Conservation (phyloP, 768 basidiomycete species). For the Tephrocybe sp. region DNA sequence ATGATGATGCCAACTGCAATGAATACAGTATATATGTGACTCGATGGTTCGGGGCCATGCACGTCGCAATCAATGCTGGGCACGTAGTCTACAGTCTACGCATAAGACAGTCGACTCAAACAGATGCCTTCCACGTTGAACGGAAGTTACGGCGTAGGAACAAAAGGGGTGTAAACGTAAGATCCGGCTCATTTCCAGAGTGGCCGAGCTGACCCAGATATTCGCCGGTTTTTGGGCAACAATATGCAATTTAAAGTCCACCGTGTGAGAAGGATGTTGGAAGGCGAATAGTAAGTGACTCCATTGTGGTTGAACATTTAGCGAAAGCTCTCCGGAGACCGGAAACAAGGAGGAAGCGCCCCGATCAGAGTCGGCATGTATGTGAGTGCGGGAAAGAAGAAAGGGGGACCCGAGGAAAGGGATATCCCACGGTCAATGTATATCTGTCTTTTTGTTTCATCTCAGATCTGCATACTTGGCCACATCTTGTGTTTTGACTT, state of each 20-base stretch:
- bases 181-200: slow-evolving; percentile 11
- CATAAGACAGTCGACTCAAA: background rate
- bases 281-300: background rate
- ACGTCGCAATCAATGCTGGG: background rate
- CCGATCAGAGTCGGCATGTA: slow-evolving; percentile 17
- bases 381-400: slow-evolving; percentile 17
- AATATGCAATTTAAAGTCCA: background rate
- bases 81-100: background rate
- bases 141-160: slow-evolving; percentile 12
- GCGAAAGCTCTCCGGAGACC: background rate
- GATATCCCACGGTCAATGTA: slow-evolving; percentile 23
- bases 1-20: background rate
- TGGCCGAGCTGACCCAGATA: background rate
- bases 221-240: background rate
- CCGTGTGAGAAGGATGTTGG: background rate
- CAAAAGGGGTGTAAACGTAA: slow-evolving; percentile 17
- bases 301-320: background rate
- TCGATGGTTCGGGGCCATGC: slow-evolving; percentile 2
- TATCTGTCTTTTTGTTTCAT: slow-evolving; percentile 21
- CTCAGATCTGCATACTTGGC: slow-evolving; percentile 17
- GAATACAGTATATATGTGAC: background rate
- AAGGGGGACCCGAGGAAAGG: slow-evolving; percentile 17
- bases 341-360: slow-evolving; percentile 2
- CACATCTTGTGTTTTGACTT: slow-evolving; percentile 11
- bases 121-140: slow-evolving; percentile 2